Conservation (phyloP, 1,139 yeast genomes). For the Pichia kudriavzevii region DNA sequence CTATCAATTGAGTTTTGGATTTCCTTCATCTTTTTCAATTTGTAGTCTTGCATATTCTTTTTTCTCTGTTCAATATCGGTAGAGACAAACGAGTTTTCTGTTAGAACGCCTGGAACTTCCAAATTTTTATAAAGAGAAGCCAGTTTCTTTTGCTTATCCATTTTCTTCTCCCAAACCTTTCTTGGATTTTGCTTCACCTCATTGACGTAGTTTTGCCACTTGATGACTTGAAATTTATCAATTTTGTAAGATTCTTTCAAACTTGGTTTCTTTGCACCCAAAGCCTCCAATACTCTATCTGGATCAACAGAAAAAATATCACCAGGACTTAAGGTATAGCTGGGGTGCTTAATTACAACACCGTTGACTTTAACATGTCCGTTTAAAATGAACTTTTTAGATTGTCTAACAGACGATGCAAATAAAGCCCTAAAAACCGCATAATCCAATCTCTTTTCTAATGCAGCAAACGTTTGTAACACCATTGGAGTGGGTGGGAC, state of each 20-base stretch:
- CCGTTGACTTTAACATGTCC: conserved; percentile 89
- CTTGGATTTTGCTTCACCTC: conserved; percentile 52
- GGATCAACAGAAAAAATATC: conserved; percentile 84
- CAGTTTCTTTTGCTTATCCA: conserved; percentile 24
- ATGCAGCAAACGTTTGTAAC: conserved; percentile 78
- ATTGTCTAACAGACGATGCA: conserved; percentile 91
- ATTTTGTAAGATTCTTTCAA: conserved; percentile 56
- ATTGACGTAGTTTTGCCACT: conserved; percentile 68
- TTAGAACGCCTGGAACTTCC: conserved; percentile 14
- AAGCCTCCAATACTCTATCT: conserved; percentile 74
- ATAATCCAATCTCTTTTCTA: conserved; percentile 83
- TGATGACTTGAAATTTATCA: conserved; percentile 62
- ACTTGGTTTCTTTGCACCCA: conserved; percentile 80
- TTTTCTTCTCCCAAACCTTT: conserved; percentile 49
- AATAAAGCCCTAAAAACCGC: conserved; percentile 89
- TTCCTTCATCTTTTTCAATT: conserved; percentile 31
- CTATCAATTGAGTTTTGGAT: conserved; percentile 39
- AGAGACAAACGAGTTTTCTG: conserved; percentile 17
- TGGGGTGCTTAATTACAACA: conserved; percentile 66
- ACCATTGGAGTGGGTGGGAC: conserved; percentile 69
- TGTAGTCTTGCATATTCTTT: conserved; percentile 26
- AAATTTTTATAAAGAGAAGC: conserved; percentile 20
- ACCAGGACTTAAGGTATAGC: conserved; percentile 72
- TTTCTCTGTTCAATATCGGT: conserved; percentile 20
- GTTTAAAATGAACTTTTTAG: conserved; percentile 76